Evolutionary conservation across 2,329 filamentous ascomycete genomes (phyloP), one percentile per base, ranked within the genome.

Genomic region (Pseudogymnoascus sp.): DNA sequence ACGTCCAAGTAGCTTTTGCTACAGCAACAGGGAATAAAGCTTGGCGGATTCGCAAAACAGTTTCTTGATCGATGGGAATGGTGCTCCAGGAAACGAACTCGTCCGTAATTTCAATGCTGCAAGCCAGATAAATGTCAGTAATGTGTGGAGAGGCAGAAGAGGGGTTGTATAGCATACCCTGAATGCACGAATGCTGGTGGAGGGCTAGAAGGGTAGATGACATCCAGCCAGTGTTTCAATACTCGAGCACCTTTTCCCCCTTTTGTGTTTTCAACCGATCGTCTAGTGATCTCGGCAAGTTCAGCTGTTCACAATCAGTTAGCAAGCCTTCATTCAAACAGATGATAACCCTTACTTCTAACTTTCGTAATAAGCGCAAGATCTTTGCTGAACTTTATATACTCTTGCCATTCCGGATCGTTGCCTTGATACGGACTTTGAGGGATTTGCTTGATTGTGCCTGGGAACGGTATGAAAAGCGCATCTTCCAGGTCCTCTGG

Each of bases 371-470:
- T 74, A 8, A 80, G 74, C 47, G 79, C 72, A 12, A 70, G 72
- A 65, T 88, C 80, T 66, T 79, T 79, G 65, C 79, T 83, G n/a
- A 88, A 75, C 63, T 80, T 80, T 14, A 85, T 70, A 66, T 86
- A 89, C 59, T 78, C 77, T 65, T 78, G 75, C 84, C 84, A 89
- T 72, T 89, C 87, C 2, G 85, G 85, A 67, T 87, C 84, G 25
- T 75, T 76, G 61, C 79, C 79, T 65, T 76, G 77, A 70, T 86
- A 87, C 2, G 80, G 81, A 31, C 73, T 70, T 31, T 79, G 77
- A 14, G 77, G 74, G 16, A 84, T 73, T 63, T 76, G 67, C 60
- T 77, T 78, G 0, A 78, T 82, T 2, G 82, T 84, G 47, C 84
- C 84, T 3, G 84, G 84, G 61, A 89, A 81, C 0, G 86, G 84